Percentiles rank a stretch among this genome's conserved stretches.
phyloP scores from a whole-genome alignment of 305 asterid species.

The Solanum chacoense region DNA sequence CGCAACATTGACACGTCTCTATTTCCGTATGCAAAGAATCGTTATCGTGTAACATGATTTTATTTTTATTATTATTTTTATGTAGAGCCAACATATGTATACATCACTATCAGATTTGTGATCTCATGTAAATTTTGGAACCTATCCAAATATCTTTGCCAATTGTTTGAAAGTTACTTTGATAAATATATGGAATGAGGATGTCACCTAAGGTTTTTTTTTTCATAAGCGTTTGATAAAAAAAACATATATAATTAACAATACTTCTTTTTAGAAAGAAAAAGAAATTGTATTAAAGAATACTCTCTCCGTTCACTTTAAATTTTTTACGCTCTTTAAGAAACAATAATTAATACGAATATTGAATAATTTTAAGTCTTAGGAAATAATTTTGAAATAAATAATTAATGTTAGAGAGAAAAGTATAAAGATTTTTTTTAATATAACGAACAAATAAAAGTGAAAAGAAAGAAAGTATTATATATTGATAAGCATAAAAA shows the following conservation, averaged over 20 bases:
- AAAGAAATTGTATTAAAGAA: not conserved
- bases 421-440: not conserved
- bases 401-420: not conserved
- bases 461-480: not conserved
- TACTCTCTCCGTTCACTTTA: not conserved
- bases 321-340: not conserved
- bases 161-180: not conserved
- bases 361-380: not conserved
- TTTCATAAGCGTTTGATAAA: not conserved
- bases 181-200: not conserved
- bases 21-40: constrained; percentile 63
- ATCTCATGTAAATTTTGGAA: not conserved
- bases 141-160: constrained; percentile 12
- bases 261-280: not conserved
- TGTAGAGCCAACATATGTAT: constrained; percentile 10
- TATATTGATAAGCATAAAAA: not conserved
- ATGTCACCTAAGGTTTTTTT: not conserved
- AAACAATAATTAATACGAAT: not conserved
- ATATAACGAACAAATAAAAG: not conserved
- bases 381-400: not conserved
- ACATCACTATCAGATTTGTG: constrained; percentile 29
- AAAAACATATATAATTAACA: not conserved
- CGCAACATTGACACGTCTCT: constrained; percentile 39
- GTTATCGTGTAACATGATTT: constrained; percentile 29
- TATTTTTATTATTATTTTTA: not conserved